Evolutionary conservation across 2,329 filamentous ascomycete species (phyloP), one percentile per base, ranked within the genome.

Genomic region (Botrytis fabae): DNA sequence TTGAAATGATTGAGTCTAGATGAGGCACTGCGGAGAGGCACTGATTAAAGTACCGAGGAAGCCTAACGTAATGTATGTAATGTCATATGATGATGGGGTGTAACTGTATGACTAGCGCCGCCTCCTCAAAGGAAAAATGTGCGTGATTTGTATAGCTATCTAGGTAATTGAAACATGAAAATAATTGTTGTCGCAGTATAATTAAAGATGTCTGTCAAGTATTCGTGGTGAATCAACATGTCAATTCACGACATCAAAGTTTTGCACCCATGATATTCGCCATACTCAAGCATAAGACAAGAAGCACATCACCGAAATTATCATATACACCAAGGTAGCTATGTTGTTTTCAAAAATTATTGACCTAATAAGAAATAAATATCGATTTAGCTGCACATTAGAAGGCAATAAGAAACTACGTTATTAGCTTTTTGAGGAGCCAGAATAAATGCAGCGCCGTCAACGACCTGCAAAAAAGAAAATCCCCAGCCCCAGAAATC

Each of bases 361-460:
- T 72, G 64, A 73, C 57, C 42, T 73, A 59, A 51, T 59, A 59
- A 76, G 75, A 80, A 76, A 73, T 65, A 72, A 72, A 75, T 78
- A 79, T 76, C 76, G 76, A 76, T 76, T 76, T 76, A 77, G 74
- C 76, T 79, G 76, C 77, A 77, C 76, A 81, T 80, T 81, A 81
- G 79, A 81, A 81, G 75, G 75, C 78, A 78, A 77, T 80, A 80
- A 80, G 77, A 77, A 80, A 80, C 79, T 75, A 78, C 76, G 74
- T 76, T 71, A 78, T 78, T 76, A 79, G 78, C 79, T 81, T 78
- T 79, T 69, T 80, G 72, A 75, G 72, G 77, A 71, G 78, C 79
- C 76, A 80, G 75, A 77, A 79, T 71, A 75, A 76, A 76, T 78
- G 76, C 78, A 80, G 77, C 80, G 78, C 79, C 77, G 75, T 80